These are phyloP conservation scores for Kluyveromyces marxianus DNA, from an alignment of 1,139 yeast species.

Conservation along the genomic window DNA sequence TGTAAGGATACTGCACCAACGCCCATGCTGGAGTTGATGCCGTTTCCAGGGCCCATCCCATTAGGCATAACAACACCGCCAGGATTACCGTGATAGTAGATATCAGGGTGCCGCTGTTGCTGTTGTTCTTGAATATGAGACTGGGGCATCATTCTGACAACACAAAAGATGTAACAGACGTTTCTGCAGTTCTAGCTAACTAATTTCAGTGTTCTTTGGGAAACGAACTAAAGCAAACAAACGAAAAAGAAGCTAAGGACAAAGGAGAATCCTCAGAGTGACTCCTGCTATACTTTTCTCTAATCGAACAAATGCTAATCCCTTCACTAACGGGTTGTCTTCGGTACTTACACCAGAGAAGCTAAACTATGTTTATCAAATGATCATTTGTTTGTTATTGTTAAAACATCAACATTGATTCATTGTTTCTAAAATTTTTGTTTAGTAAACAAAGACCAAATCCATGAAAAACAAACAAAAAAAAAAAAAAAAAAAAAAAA, in stretches of 20 bases:
- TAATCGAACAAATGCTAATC: too few relatives aligned
- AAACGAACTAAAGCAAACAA: background rate
- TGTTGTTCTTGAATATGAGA: conserved; percentile 1
- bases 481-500: background rate
- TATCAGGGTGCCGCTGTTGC: background rate
- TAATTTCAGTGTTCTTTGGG: background rate
- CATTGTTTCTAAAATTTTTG: conserved; percentile 2
- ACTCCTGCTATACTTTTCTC: too few relatives aligned
- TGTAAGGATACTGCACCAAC: conserved; percentile 1
- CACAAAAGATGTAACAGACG: background rate
- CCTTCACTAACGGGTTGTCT: too few relatives aligned
- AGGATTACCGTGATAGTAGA: background rate
- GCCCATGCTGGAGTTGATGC: conserved; percentile 4
- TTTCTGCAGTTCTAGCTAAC: background rate
- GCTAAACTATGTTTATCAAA: too few relatives aligned
- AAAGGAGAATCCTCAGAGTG: too few relatives aligned
- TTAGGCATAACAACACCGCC: background rate
- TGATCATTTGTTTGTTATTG: background rate
- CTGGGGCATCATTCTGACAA: conserved; percentile 3
- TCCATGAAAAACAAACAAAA: background rate
- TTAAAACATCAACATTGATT: conserved; percentile 1
- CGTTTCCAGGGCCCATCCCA: background rate
- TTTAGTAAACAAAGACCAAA: conserved; percentile 3
- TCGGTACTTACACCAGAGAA: too few relatives aligned
- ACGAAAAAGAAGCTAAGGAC: background rate